A percentile compares a stretch with the other conserved stretches of the same genome.
phyloP scores from a whole-genome alignment of 2,329 filamentous ascomycete species.

The Hymenoscyphus occultus region DNA sequence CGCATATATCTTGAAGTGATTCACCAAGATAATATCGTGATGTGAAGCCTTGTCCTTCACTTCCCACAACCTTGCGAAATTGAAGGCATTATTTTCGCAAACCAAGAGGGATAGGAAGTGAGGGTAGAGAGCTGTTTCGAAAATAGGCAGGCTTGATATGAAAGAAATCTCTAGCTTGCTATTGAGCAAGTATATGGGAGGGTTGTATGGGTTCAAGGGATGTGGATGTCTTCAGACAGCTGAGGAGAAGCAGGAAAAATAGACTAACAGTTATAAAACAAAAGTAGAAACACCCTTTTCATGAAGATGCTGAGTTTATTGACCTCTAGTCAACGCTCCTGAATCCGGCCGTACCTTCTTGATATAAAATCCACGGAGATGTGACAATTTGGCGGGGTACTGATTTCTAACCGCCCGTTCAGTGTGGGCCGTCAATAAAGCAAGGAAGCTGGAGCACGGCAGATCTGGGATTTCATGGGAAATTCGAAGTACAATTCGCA shows the following conservation, averaged over 20 bases:
- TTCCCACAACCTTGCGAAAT: neutral
- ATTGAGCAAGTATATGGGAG: no score
- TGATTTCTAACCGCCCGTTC: neutral
- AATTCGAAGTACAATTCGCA: neutral
- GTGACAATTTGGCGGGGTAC: neutral
- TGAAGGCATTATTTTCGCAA: neutral
- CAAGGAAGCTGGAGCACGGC: neutral
- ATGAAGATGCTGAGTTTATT: neutral
- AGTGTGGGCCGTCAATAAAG: neutral
- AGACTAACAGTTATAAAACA: neutral
- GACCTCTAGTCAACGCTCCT: neutral
- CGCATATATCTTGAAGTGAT: neutral
- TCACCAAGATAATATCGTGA: neutral
- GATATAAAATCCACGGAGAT: neutral
- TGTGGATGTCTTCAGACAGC: no score
- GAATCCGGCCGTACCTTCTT: neutral
- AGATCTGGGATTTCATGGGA: neutral
- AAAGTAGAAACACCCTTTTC: neutral
- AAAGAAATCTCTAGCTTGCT: neutral
- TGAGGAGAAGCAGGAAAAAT: no score
- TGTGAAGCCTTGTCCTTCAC: neutral
- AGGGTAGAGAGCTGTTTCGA: neutral
- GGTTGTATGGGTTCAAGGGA: no score
- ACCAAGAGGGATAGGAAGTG: neutral
- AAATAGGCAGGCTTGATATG: neutral